phyloP scores from a whole-genome alignment of 108 stramenopile genomes.

The Stephanodiscus triporus region DNA sequence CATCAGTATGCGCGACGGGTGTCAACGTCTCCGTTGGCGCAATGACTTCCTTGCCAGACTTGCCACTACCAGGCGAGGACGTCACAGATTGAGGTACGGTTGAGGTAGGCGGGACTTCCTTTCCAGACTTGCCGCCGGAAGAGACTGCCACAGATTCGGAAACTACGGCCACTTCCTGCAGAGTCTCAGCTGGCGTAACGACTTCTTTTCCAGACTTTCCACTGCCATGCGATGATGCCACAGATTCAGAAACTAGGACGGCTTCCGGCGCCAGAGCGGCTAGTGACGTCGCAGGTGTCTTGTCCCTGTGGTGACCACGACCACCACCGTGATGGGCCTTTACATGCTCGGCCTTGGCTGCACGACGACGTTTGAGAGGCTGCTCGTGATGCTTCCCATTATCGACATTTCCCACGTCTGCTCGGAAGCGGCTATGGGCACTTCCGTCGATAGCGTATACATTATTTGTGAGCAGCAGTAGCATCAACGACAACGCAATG shows the following conservation, averaged over 20 bases:
- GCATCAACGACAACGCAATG: not conserved
- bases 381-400: not conserved
- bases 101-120: not conserved
- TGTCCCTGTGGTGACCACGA: slow-evolving; percentile 1
- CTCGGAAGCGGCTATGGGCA: no score
- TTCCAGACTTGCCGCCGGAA: not conserved
- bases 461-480: not conserved
- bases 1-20: not conserved
- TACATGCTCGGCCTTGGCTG: not conserved
- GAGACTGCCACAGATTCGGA: not conserved
- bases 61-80: not conserved
- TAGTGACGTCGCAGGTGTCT: not conserved
- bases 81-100: not conserved
- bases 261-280: not conserved
- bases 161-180: not conserved
- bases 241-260: no score
- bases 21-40: not conserved
- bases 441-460: no score
- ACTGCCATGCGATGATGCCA: no score
- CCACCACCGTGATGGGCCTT: not conserved
- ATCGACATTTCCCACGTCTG: not conserved
- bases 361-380: not conserved
- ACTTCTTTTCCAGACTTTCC: slow-evolving; percentile 2
- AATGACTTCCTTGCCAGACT: not conserved
- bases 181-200: not conserved